Evolutionary conservation across 1,284 basidiomycete species (phyloP), one percentile per base, ranked within the genome.

Genomic region (Chondrostereum purpureum): DNA sequence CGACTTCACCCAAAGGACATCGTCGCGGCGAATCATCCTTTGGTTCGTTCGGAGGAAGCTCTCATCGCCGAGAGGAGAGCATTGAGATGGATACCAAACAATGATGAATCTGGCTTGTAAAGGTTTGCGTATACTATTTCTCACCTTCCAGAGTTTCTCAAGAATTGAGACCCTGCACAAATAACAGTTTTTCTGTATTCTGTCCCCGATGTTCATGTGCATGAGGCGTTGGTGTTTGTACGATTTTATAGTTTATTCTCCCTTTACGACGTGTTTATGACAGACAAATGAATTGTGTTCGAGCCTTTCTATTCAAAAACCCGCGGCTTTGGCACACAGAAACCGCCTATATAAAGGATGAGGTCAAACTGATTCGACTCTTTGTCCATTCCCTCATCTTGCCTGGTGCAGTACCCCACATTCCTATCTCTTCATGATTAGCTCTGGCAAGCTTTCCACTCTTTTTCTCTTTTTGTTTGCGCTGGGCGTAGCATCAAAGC

Each of bases 11-110:
- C 3, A 16, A 13, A 10, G 18, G 18, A 8, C 39, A 41, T 41
- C 39, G 21, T 13, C 39, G 39, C 18, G n/a, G 21, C 21, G 18
- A 41, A 21, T 41, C 39, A 4, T 41, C 39, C 3, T 41, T 41
- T 41, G 39, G 4, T 14, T 39, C 37, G 16, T 39, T 39, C 20
- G 37, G 37, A 14, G 27, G 27, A 31, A 41, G 18, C 39, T 13
- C 39, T 6, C 37, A 39, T 13, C 21, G 21, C 24, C 17, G 39
- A 3, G 39, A 19, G 16, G 39, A 41, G 21, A 41, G 39, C 17
- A 3, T 41, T n/a, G 39, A 41, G 39, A 20, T 41, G 39, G 21
- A 10, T 2, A n/a, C 39, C n/a, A 40, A 39, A 2, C 4, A 39
- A 11, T 4, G 8, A 39, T 14, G 19, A 39, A 12, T 16, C 37